Evolutionary conservation across 2,329 filamentous ascomycete species (phyloP).

Genomic region (Magnaporthales sp.): DNA sequence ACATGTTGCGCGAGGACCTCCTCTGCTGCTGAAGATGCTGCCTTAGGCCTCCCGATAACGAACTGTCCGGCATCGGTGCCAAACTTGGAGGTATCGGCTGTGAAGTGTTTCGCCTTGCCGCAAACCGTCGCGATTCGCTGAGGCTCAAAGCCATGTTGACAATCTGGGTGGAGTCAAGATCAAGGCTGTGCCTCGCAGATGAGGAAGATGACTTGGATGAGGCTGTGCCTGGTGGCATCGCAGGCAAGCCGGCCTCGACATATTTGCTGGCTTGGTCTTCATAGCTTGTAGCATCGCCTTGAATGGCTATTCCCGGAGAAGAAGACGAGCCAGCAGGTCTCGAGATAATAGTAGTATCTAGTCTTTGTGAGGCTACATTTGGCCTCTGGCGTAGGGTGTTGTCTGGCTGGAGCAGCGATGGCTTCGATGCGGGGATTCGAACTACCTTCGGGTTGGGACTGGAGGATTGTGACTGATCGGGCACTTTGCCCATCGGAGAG

Average conservation of each 20-base stretch:
- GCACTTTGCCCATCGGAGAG: not conserved
- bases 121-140: constrained; percentile 69
- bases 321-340: not conserved
- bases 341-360: not conserved
- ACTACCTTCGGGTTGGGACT: not conserved
- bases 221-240: not conserved
- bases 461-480: not conserved
- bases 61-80: constrained; percentile 40
- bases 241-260: not conserved
- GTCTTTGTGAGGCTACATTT: not conserved
- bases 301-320: not conserved
- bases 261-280: not conserved
- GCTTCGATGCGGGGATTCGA: not conserved
- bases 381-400: not conserved
- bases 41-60: constrained; percentile 47
- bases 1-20: constrained; percentile 50
- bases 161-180: constrained; percentile 78
- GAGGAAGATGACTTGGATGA: constrained; percentile 1
- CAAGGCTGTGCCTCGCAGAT: constrained; percentile 24
- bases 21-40: constrained; percentile 63
- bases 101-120: constrained; percentile 45
- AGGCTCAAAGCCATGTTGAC: constrained; percentile 86
- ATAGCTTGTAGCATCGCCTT: not conserved
- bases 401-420: not conserved
- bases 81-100: constrained; percentile 42